Conservation (phyloP, 2,329 filamentous ascomycete genomes). For the Coniosporium tulheliwenetii region DNA sequence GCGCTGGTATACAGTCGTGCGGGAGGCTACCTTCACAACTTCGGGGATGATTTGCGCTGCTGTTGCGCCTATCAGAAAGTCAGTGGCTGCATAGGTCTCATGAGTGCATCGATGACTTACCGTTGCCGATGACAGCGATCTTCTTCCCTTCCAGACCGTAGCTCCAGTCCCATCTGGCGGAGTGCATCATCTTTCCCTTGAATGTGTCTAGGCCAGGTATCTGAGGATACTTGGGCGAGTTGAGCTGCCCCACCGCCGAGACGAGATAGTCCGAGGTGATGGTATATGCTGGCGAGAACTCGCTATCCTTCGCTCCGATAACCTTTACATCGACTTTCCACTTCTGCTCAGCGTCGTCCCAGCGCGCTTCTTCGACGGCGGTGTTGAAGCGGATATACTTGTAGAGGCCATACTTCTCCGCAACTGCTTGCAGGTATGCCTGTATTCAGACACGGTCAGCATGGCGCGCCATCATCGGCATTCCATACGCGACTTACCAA, state of each 20-base stretch:
- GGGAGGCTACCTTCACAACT: conserved; percentile 32
- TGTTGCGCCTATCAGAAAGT: conserved; percentile 33
- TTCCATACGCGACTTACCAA: conserved; percentile 17
- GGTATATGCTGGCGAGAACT: conserved; percentile 35
- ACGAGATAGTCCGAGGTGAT: conserved; percentile 41
- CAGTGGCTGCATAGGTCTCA: too few relatives aligned
- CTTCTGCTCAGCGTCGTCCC: conserved; percentile 35
- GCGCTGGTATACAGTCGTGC: conserved; percentile 40
- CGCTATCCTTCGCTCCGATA: conserved; percentile 35
- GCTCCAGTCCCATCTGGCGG: conserved; percentile 44
- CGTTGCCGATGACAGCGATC: conserved; percentile 44
- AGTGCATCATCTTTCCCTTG: conserved; percentile 39
- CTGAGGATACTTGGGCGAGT: conserved; percentile 33
- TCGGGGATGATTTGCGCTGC: conserved; percentile 44
- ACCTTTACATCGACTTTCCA: conserved; percentile 36
- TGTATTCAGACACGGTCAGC: neutral
- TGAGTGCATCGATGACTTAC: too few relatives aligned
- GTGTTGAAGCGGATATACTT: conserved; percentile 43
- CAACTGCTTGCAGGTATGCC: conserved; percentile 35
- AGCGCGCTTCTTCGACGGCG: conserved; percentile 34
- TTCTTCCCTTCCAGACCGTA: conserved; percentile 38
- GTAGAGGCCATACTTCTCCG: conserved; percentile 38
- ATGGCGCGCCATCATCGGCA: neutral
- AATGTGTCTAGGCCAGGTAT: conserved; percentile 33
- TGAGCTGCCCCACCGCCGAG: conserved; percentile 43